A percentile compares a stretch with the other conserved stretches of the same genome.
Evolutionary conservation across 1,284 basidiomycete genomes (phyloP).

Genomic region (Fomitopsis betulina): DNA sequence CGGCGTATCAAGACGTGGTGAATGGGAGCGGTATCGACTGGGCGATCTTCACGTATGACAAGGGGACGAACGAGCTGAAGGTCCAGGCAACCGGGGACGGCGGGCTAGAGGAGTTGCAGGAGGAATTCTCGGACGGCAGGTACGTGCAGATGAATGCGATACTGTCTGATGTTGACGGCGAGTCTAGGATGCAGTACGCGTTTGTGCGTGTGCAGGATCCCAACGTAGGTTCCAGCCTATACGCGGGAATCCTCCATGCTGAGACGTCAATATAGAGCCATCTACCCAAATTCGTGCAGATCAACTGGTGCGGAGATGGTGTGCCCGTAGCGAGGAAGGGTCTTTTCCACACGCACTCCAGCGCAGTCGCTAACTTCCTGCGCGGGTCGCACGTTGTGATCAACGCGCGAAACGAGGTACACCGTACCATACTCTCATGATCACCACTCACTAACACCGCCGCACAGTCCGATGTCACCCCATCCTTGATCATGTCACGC

Average conservation of each 20-base stretch:
- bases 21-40: slow-evolving; percentile 73
- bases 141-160: slow-evolving; percentile 28
- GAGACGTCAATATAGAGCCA: slow-evolving; percentile 48
- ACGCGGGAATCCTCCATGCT: too few relatives aligned
- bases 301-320: slow-evolving; percentile 94
- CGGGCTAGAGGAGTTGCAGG: slow-evolving; percentile 87
- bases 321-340: slow-evolving; percentile 93
- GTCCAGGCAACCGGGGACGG: slow-evolving; percentile 82
- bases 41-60: slow-evolving; percentile 85
- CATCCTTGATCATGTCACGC: slow-evolving; percentile 78
- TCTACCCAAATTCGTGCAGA: slow-evolving; percentile 90
- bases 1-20: slow-evolving; percentile 81
- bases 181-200: slow-evolving; percentile 85
- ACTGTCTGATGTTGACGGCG: background rate
- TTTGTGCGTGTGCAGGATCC: slow-evolving; percentile 87
- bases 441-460: background rate
- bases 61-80: slow-evolving; percentile 85
- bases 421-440: slow-evolving; percentile 17
- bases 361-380: slow-evolving; percentile 79
- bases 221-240: slow-evolving; percentile 49
- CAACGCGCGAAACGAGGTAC: slow-evolving; percentile 86
- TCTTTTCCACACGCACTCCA: slow-evolving; percentile 86
- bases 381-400: slow-evolving; percentile 88
- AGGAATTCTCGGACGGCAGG: slow-evolving; percentile 94
- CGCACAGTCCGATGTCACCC: slow-evolving; percentile 72